phyloP scores from a whole-genome alignment of 306 rosid genomes.

The Vachellia pachyceras region DNA sequence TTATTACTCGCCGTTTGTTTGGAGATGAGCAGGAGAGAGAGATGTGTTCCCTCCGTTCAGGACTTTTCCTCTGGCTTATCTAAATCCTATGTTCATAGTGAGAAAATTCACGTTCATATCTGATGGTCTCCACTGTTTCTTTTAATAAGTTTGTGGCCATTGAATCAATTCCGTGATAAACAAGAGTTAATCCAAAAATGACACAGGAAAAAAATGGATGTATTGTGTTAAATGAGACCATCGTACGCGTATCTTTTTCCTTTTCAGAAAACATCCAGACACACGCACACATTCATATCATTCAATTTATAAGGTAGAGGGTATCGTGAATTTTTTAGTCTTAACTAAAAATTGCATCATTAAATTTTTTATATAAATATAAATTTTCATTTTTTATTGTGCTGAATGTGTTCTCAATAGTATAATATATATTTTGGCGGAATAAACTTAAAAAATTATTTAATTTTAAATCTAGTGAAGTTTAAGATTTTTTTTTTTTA shows the following conservation, averaged over 20 bases:
- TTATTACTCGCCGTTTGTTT: too few species aligned
- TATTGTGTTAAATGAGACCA: background rate
- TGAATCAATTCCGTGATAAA: background rate
- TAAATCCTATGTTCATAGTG: background rate
- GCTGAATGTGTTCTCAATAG: too few species aligned
- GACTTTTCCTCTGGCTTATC: background rate
- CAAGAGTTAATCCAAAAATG: background rate
- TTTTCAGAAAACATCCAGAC: background rate
- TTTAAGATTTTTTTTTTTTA: too few species aligned
- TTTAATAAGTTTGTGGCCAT: background rate
- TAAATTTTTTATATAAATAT: too few species aligned
- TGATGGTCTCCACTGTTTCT: background rate
- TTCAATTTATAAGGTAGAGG: too few species aligned
- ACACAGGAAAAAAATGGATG: background rate
- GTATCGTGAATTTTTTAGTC: too few species aligned
- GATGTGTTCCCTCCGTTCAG: background rate
- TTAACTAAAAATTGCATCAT: too few species aligned
- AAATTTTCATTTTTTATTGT: too few species aligned
- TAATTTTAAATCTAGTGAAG: too few species aligned
- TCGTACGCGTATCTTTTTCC: background rate
- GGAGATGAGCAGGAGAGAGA: slow-evolving; percentile 1
- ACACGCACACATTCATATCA: too few species aligned
- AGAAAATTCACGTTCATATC: background rate
- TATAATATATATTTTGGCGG: too few species aligned
- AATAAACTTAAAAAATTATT: too few species aligned